Base-by-base conservation (phyloP, 2,329 filamentous ascomycete genomes). In the Aspergillus sp. region DNA sequence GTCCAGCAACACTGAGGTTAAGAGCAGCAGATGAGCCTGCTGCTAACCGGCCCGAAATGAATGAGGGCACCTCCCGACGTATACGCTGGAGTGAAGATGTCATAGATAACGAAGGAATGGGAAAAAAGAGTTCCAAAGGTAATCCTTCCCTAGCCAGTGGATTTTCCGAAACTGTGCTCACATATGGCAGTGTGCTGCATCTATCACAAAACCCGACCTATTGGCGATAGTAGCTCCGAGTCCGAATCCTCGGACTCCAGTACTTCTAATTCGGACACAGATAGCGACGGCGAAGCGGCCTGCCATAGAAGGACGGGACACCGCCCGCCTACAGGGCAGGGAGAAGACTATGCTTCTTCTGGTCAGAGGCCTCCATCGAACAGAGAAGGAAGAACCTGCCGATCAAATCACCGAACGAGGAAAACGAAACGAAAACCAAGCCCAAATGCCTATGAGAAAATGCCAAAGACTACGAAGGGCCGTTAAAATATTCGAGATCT, bases 101-200 rank as follows among this genome's bases (percentile, higher is more conserved):
- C 6, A 83, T 99, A 2, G 93, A 99, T 78, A 99, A 99, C 72
- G 95, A 99, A 78, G 92, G 92, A 4, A 84, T 98, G 76, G 92
- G 92, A 7, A 91, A 91, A 78, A 99, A 98, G 80, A 94, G 87
- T 65, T 96, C 91, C 17, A 99, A 99, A 86, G 91, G 92, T 94
- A 36, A 13, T 36, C 12, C 12, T 13, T 36, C 12, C 32, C 32
- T 13, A 36, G 23, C 50, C 19, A 43, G 25, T 23, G 8, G 5
- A 3, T 38, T 30, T n/a, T 8, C 32, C 19, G 32, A 47, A 49
- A 48, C 48, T 49, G 32, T 30, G 17, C 17, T 38, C 30, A 23
- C 17, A 10, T n/a, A 49, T 61, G 17, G 36, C 51, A 96, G 95
- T 98, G n/a, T 99, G 95, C 84, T 99, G 95, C 77, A 99, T 99